Conservation (phyloP, 116 monocot species). For the Trichopus zeylanicus region DNA sequence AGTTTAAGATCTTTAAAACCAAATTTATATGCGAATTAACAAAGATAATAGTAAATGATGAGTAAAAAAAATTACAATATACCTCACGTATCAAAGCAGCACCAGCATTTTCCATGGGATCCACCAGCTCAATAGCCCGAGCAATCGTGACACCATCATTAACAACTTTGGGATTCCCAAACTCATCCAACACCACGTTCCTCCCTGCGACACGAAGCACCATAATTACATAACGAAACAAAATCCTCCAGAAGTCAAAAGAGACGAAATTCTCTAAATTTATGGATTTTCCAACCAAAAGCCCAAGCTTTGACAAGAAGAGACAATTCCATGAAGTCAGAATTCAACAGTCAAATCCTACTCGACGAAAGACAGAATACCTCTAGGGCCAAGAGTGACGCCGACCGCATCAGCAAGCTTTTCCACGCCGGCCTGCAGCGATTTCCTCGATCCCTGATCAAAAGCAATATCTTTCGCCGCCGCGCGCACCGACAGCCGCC, state of each 20-base stretch:
- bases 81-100: slow-evolving; percentile 93
- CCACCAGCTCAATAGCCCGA: slow-evolving; percentile 82
- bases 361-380: slow-evolving; percentile 21
- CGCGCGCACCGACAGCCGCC: slow-evolving; percentile 37
- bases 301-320: background rate
- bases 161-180: slow-evolving; percentile 83
- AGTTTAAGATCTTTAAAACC: no score
- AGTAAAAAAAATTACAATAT: no score
- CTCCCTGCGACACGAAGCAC: no score
- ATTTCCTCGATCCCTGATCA: slow-evolving; percentile 63
- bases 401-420: slow-evolving; percentile 93
- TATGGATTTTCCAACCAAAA: slow-evolving; percentile 3
- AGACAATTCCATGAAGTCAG: background rate
- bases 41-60: no score
- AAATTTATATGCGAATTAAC: no score
- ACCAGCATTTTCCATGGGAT: slow-evolving; percentile 98
- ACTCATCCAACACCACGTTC: slow-evolving; percentile 94
- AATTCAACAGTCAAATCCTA: background rate
- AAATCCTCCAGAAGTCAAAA: no score
- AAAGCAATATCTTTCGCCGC: slow-evolving; percentile 78
- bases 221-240: no score
- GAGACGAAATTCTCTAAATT: no score
- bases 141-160: no score
- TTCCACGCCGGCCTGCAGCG: slow-evolving; percentile 71
- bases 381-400: slow-evolving; percentile 91